Percentiles rank a stretch among this genome's conserved stretches.
Evolutionary conservation across 2,329 filamentous ascomycete genomes (phyloP).

Genomic region (Fusarium foetens): DNA sequence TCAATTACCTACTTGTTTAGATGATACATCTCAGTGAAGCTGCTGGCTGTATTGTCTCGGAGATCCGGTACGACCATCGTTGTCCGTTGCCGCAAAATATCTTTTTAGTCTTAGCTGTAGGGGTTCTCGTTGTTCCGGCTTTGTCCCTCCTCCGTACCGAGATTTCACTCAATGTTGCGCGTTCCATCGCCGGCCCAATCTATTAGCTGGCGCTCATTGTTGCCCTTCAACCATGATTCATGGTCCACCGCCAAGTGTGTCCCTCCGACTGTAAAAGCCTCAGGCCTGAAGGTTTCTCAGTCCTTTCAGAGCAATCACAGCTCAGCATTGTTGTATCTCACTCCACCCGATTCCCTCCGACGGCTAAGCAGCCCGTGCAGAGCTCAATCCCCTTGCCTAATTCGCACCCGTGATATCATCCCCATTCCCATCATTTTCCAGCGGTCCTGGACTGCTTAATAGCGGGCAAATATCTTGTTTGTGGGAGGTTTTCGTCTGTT

Average conservation of each 20-base stretch:
- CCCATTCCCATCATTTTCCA: conserved; percentile 22
- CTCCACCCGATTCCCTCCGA: conserved; percentile 52
- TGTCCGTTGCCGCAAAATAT: conserved; percentile 38
- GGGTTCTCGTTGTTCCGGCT: conserved; percentile 42
- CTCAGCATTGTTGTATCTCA: conserved; percentile 42
- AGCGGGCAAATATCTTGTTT: not conserved
- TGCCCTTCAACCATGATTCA: conserved; percentile 47
- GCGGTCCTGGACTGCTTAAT: conserved; percentile 15
- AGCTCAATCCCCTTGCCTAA: conserved; percentile 36
- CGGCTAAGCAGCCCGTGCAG: conserved; percentile 45
- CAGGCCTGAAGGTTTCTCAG: conserved; percentile 45
- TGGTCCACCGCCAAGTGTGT: conserved; percentile 49
- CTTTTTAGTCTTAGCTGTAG: conserved; percentile 33
- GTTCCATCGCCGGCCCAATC: conserved; percentile 43
- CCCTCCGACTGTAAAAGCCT: conserved; percentile 48
- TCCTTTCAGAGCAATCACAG: conserved; percentile 44
- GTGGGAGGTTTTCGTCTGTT: conserved; percentile 3
- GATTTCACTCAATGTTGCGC: conserved; percentile 43
- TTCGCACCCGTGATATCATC: conserved; percentile 43
- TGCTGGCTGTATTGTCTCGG: conserved; percentile 22
- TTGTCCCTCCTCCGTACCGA: conserved; percentile 43
- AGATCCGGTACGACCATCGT: conserved; percentile 44
- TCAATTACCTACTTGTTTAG: not conserved
- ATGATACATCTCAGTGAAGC: not conserved
- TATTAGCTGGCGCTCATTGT: conserved; percentile 38